Evolutionary conservation across 495 filamentous ascomycete genomes (phyloP), one percentile per base, ranked within the genome.

Genomic region (Thermothielavioides terrestris): DNA sequence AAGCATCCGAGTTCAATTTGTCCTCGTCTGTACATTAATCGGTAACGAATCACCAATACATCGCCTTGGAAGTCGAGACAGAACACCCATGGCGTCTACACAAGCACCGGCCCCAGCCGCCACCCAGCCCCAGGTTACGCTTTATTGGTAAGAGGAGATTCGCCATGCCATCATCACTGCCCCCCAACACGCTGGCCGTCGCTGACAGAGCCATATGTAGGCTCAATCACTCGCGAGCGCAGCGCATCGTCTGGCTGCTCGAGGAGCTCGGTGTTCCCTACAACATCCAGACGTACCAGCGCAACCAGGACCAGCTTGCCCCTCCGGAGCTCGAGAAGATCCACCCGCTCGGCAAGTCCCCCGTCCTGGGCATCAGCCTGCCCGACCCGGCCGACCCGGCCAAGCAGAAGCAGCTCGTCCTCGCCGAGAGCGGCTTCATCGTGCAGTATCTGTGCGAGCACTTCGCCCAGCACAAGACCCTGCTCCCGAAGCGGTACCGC

Each of bases 241-340:
- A 95, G 53, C 82, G 88, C 39, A 85, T 95, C 53, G 73, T 91
- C 36, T 95, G 87, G 88, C 80, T 96, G 34, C 79, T 95, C 42
- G 85, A 92, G 66, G 89, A 92, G 55, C 80, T 92, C 45, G 70
- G 79, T n/a, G 45, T 95, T 23, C 68, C 81, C 40, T 95, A 91
- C 69, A 77, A 86, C 44, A 64, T 95, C 43, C 79, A 88, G 55
- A 77, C 77, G 40, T 92, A 81, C 77, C 80, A 84, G 53, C 84
- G 89, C 32, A 63, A 64, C 34, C 50, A 69, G 21, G 55, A 69
- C 44, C 67, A 70, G 65, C 66, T 84, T 7, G 90, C 90, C 0
- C 88, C 88, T 0, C 58, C 72, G 0, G 83, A 83, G 51, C 73
- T 94, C 26, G 83, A 86, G 60, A 65, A 86, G 34, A 65, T 95